These are phyloP conservation scores for Backusella tarrabulga DNA, from an alignment of 192 early-diverging fungal genomes.

Conservation along the genomic window DNA sequence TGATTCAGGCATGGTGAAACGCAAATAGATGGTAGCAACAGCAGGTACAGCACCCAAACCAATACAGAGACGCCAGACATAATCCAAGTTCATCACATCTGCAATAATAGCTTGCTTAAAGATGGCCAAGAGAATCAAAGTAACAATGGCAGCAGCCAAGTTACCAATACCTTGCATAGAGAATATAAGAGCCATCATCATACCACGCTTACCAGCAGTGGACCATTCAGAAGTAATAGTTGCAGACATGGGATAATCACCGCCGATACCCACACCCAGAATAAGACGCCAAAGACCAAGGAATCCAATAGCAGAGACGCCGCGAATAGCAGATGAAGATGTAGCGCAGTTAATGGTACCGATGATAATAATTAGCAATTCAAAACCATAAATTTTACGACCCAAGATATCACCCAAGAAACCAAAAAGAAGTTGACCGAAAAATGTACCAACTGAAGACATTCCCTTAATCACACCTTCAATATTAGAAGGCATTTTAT, in stretches of 20 bases:
- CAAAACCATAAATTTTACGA: constrained; percentile 83
- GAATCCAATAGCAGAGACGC: constrained; percentile 68
- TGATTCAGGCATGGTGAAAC: constrained; percentile 90
- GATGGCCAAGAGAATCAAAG: constrained; percentile 69
- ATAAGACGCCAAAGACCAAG: constrained; percentile 89
- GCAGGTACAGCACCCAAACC: constrained; percentile 85
- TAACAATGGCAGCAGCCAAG: constrained; percentile 75
- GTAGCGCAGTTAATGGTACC: constrained; percentile 80
- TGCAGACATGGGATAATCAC: constrained; percentile 93
- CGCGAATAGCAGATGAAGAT: constrained; percentile 62
- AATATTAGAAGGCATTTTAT: constrained; percentile 62
- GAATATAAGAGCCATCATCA: constrained; percentile 67
- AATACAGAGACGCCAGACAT: constrained; percentile 89
- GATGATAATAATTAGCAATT: constrained; percentile 88
- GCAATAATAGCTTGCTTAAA: constrained; percentile 69
- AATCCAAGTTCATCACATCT: constrained; percentile 73
- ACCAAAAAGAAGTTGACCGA: constrained; percentile 88
- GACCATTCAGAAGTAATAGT: constrained; percentile 91
- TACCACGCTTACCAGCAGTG: constrained; percentile 73
- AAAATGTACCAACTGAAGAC: constrained; percentile 78
- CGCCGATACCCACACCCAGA: constrained; percentile 92
- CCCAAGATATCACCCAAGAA: constrained; percentile 84
- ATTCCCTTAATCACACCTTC: constrained; percentile 85
- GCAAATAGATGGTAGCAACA: constrained; percentile 83
- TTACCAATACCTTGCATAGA: constrained; percentile 95